A percentile compares a stretch with the other conserved stretches of the same genome.
phyloP scores from a whole-genome alignment of 225 moss, liverwort and hornwort species.

The Bryum argenteum region DNA sequence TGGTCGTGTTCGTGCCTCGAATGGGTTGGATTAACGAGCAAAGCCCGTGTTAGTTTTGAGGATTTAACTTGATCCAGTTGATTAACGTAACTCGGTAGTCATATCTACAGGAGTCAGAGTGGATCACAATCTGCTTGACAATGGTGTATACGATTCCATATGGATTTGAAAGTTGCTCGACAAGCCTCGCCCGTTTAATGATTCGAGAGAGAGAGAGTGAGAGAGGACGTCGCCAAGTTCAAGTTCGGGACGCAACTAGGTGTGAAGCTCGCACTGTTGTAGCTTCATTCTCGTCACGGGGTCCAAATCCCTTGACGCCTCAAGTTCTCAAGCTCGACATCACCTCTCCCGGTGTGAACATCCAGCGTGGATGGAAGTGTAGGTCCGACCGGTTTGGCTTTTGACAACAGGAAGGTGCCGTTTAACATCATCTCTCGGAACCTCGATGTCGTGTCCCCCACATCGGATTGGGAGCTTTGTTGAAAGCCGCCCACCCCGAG shows the following conservation, averaged over 20 bases:
- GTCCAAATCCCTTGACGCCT: constrained; percentile 48
- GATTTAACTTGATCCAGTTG: too few relatives aligned
- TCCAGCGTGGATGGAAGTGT: constrained; percentile 51
- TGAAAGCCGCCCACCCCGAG: constrained; percentile 37
- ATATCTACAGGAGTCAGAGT: too few relatives aligned
- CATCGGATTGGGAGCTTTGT: constrained; percentile 47
- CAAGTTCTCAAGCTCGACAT: constrained; percentile 61
- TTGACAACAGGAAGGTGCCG: constrained; percentile 39
- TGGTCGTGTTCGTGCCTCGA: too few relatives aligned
- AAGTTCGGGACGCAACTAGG: constrained; percentile 55
- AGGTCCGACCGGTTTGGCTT: constrained; percentile 24
- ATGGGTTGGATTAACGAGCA: too few relatives aligned
- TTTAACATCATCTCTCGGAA: constrained; percentile 56
- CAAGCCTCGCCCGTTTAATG: too few relatives aligned
- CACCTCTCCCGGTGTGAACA: constrained; percentile 70
- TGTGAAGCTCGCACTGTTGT: constrained; percentile 69
- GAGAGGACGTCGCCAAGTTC: constrained; percentile 50
- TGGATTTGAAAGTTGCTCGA: too few relatives aligned
- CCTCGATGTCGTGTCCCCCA: constrained; percentile 68
- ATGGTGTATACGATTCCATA: too few relatives aligned
- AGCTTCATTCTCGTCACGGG: constrained; percentile 75
- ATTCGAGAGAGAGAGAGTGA: too few relatives aligned
- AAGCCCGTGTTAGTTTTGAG: too few relatives aligned
- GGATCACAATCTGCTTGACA: too few relatives aligned
- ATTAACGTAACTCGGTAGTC: too few relatives aligned